These are phyloP conservation scores for Botrytis medusae DNA, from an alignment of 2,329 filamentous ascomycete genomes.

Conservation along the genomic window DNA sequence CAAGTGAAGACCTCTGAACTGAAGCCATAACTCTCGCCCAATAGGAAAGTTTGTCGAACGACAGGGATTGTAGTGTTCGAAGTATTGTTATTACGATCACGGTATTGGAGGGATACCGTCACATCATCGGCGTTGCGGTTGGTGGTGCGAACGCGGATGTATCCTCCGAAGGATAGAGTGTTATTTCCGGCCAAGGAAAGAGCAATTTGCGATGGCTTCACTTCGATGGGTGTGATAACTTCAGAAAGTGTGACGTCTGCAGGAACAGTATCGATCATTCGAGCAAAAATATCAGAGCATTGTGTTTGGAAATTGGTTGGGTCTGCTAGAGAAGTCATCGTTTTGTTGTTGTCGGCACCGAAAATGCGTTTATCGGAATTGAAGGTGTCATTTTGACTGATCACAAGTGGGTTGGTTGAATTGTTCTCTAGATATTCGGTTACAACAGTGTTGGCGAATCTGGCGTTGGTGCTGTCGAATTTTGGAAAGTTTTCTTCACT, in stretches of 20 bases:
- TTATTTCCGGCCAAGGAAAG: not conserved
- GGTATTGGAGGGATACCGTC: not conserved
- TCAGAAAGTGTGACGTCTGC: slow-evolving; percentile 50
- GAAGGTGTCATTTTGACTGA: slow-evolving; percentile 48
- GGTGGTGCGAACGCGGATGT: slow-evolving; percentile 12
- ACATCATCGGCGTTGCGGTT: not conserved
- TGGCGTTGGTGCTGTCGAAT: not conserved
- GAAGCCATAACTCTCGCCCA: not conserved
- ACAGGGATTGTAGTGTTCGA: not conserved
- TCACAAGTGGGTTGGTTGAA: slow-evolving; percentile 36
- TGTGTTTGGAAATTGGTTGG: slow-evolving; percentile 46
- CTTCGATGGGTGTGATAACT: slow-evolving; percentile 50
- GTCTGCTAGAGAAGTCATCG: slow-evolving; percentile 49
- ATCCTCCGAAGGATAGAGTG: not conserved
- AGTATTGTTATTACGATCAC: not conserved
- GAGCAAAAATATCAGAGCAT: slow-evolving; percentile 54
- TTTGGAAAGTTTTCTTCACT: not conserved
- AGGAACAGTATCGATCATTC: slow-evolving; percentile 61
- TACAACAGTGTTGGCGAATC: not conserved
- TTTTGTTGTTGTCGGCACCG: slow-evolving; percentile 54
- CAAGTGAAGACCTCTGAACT: not conserved
- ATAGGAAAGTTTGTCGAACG: not conserved
- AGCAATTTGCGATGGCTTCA: not conserved
- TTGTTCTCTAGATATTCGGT: not conserved
- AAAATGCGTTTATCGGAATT: slow-evolving; percentile 57